phyloP scores from a whole-genome alignment of 1,284 basidiomycete genomes.

The Leccinum cinnamomeum region DNA sequence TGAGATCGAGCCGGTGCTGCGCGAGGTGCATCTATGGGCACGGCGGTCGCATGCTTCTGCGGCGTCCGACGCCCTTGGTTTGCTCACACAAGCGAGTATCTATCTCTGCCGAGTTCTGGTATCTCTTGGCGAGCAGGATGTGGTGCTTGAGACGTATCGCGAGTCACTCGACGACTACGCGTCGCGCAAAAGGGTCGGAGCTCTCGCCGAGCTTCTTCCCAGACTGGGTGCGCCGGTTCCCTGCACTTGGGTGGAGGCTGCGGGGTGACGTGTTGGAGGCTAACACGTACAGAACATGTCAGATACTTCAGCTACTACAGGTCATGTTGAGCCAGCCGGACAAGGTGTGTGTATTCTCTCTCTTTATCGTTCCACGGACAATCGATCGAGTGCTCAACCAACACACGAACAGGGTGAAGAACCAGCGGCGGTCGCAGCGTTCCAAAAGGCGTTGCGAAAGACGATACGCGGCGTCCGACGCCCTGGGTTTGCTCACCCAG shows the following conservation, averaged over 20 bases:
- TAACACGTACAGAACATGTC: conserved; percentile 75
- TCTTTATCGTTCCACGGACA: not conserved
- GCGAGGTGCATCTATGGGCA: conserved; percentile 74
- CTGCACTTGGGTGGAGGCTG: conserved; percentile 67
- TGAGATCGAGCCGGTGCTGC: conserved; percentile 52
- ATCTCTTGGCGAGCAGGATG: conserved; percentile 42
- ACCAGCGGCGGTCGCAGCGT: conserved; percentile 49
- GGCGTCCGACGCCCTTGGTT: conserved; percentile 61
- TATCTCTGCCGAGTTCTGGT: conserved; percentile 69
- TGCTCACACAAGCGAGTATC: conserved; percentile 69
- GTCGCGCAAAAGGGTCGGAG: conserved; percentile 73
- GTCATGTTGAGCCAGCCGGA: conserved; percentile 59
- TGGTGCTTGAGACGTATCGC: conserved; percentile 59
- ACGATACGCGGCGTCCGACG: conserved; percentile 34
- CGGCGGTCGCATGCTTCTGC: conserved; percentile 65
- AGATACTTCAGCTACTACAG: conserved; percentile 75
- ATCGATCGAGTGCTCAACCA: not conserved
- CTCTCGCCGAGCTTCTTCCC: conserved; percentile 78
- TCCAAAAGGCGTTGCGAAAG: conserved; percentile 44
- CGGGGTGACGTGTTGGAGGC: conserved; percentile 58
- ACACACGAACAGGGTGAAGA: conserved; percentile 25
- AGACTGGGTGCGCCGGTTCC: conserved; percentile 74
- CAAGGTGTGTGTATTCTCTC: conserved; percentile 16
- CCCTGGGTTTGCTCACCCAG: too few species aligned
- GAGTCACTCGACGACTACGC: conserved; percentile 78